Base-by-base conservation (phyloP, 352 stramenopile species). In the Globisporangium camurandrum region DNA sequence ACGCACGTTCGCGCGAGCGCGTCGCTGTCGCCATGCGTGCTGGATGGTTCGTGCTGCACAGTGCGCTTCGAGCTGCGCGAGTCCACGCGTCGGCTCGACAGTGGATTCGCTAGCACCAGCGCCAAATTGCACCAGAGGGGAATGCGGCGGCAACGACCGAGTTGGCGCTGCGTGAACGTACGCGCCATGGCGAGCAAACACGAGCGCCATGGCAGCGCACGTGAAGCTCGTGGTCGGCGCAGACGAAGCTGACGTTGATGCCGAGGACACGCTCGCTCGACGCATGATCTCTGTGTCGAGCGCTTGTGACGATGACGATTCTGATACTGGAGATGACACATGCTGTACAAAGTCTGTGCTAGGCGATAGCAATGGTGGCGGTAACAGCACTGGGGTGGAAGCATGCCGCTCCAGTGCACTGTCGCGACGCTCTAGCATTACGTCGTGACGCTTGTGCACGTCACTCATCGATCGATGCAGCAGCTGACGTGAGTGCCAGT, bases 151-250 rank as follows among this genome's bases (percentile, higher is more conserved):
- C 19, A 33, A 23, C 7, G 17, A 24, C n/a, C 19, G 17, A 41
- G 17, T 19, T 11, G 34, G 19, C 34, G 34, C 41, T 33, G 54
- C 28, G 31, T 54, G 61, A 8, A 46, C 53, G 37, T 67, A 64
- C 30, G 44, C 33, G 14, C 53, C 53, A 14, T 59, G 61, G 3
- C 36, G 49, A 11, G 36, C 52, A 41, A 71, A 52, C 51, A 72
- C 59, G 23, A 81, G 42, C 36, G 67, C 49, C 65, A 78, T 74
- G 14, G 70, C 67, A 4, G 60, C 60, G 24, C 62, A 74, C 5
- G 65, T 56, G 41, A 82, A 82, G 47, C 60, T 82, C 0, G 58
- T 36, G 12, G 23, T 22, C 11, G n/a, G 11, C 4, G 28, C 26
- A 17, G 43, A 16, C 23, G 41, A 5, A 3, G 31, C 23, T 11